Evolutionary conservation across 1,284 basidiomycete species (phyloP).

Genomic region (Rhizopogon parksii): DNA sequence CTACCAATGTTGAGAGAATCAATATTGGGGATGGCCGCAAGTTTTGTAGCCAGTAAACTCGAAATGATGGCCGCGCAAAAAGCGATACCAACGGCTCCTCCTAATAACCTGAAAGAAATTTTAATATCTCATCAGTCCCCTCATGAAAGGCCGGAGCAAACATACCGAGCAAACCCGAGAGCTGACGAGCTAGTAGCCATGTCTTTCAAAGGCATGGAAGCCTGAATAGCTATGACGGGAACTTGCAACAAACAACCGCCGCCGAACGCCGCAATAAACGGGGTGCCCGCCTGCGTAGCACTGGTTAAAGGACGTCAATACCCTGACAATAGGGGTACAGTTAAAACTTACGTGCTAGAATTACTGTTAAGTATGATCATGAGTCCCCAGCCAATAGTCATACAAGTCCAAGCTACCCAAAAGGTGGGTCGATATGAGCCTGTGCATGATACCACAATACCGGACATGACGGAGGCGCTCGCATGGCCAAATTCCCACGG

Average conservation of each 20-base stretch:
- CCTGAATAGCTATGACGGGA: conserved; percentile 67
- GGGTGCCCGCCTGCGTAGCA: conserved; percentile 53
- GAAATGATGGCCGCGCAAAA: conserved; percentile 66
- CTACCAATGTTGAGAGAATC: conserved; percentile 35
- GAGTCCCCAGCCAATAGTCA: conserved; percentile 58
- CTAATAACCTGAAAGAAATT: conserved; percentile 45
- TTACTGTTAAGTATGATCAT: conserved; percentile 47
- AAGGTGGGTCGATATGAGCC: conserved; percentile 62
- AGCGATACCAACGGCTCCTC: conserved; percentile 72
- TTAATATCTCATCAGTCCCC: not conserved
- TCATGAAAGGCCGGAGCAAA: not conserved
- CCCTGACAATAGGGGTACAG: not conserved
- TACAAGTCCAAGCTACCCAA: conserved; percentile 49
- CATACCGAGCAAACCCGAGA: conserved; percentile 64
- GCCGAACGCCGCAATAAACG: conserved; percentile 54
- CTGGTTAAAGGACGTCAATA: conserved; percentile 28
- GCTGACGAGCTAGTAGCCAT: conserved; percentile 73
- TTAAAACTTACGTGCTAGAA: conserved; percentile 36
- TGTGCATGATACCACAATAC: conserved; percentile 52
- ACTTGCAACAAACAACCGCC: conserved; percentile 62
- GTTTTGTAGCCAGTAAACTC: conserved; percentile 48
- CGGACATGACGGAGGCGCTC: conserved; percentile 50
- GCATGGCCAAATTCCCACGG: conserved; percentile 66
- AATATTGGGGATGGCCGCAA: conserved; percentile 42
- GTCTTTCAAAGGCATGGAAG: conserved; percentile 75